Conservation (phyloP, 163 green algal species). For the Volvox carteri region DNA sequence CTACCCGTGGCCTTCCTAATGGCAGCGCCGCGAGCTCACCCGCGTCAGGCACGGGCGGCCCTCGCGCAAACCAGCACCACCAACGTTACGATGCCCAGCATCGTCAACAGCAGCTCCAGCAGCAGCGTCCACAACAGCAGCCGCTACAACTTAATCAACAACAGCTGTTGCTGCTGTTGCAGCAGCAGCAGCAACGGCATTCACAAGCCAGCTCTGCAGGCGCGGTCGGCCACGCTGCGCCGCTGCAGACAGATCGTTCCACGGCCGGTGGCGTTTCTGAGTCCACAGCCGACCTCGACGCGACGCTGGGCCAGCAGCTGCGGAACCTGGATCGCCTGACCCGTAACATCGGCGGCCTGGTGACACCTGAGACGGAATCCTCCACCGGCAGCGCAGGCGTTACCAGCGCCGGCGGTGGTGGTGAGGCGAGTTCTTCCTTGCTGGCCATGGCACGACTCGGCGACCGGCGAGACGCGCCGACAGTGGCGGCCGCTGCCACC, state of each 20-base stretch:
- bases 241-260: not conserved
- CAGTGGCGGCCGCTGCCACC: not conserved
- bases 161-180: not conserved
- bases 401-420: not conserved
- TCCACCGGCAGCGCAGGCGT: constrained; percentile 15
- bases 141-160: not conserved
- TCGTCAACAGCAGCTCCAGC: constrained; percentile 1
- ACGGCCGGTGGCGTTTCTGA: not conserved
- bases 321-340: not conserved
- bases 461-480: not conserved
- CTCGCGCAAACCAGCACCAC: not conserved
- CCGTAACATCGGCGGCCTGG: not conserved
- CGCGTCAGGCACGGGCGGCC: not conserved
- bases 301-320: not conserved
- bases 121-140: not conserved
- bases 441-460: not conserved
- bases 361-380: not conserved
- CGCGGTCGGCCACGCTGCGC: not conserved
- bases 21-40: not conserved
- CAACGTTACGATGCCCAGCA: not conserved
- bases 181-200: constrained; percentile 5
- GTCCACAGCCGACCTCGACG: not conserved
- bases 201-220: not conserved
- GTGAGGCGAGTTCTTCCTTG: not conserved
- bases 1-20: not conserved